phyloP scores from a whole-genome alignment of 176 grass and related monocot genomes.

The Hordeum marinum region DNA sequence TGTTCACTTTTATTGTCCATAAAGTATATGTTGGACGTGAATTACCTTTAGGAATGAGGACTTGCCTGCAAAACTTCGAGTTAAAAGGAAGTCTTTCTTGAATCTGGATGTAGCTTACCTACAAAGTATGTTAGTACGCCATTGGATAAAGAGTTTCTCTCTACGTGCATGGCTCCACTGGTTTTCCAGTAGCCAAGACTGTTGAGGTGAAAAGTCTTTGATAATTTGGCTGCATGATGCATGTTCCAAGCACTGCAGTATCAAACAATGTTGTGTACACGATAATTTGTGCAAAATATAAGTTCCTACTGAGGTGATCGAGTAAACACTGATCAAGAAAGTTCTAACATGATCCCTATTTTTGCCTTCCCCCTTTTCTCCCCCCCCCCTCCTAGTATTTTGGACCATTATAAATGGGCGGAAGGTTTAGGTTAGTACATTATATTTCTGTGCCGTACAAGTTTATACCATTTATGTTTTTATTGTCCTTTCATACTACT shows the following conservation, averaged over 20 bases:
- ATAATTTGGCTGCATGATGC: not conserved
- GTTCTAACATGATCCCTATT: not conserved
- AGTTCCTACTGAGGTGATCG: not conserved
- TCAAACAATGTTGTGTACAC: not conserved
- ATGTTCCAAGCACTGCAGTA: not conserved
- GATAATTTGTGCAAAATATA: not conserved
- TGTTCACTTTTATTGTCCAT: not conserved
- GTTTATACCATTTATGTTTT: not conserved
- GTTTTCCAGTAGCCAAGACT: not conserved
- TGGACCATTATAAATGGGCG: not conserved
- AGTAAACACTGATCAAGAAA: not conserved
- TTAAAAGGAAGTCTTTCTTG: not conserved
- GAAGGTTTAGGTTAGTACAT: not conserved
- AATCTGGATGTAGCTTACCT: not conserved
- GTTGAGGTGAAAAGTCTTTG: not conserved
- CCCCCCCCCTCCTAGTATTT: not conserved
- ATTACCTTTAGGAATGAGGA: slow-evolving; percentile 8
- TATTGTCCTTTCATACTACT: not conserved
- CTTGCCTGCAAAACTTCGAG: not conserved
- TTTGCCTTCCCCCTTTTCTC: not conserved
- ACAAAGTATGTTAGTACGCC: not conserved
- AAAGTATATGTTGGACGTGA: not conserved
- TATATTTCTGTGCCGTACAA: not conserved
- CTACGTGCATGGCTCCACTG: not conserved
- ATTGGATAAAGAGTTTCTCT: not conserved